Evolutionary conservation across 75 land plant genomes (phyloP), one percentile per base, ranked within the genome.

Genomic region (Pinus tabuliformis): DNA sequence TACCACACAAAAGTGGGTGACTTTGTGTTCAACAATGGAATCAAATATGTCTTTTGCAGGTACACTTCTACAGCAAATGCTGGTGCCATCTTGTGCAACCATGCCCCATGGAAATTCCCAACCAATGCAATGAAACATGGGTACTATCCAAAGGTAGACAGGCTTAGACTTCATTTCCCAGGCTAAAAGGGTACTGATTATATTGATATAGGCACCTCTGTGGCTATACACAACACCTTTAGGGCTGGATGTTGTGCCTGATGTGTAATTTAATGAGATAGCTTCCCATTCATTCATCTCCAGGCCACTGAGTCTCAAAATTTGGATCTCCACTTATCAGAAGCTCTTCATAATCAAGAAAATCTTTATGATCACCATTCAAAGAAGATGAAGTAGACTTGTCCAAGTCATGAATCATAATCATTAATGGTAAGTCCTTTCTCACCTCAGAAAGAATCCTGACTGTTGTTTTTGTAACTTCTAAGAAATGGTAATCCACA

Each of bases 281-380:
- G 30, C 1, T 30, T 30, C 30, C 77, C 80, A 70, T 75, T 95
- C 98, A 81, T 95, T n/a, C n/a, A n/a, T n/a, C 93, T 9, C 42
- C 56, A 14, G 95, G 98, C 79, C 92, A 77, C 20, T 74, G 76
- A 56, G 89, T 66, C 21, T 80, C 72, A 78, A 91, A 92, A 73
- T 81, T 76, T n/a, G 84, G 78, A 33, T 78, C 77, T 16, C 89
- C 93, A 57, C 12, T 78, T 21, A 45, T 62, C 58, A 95, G 22
- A 30, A 95, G 78, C 64, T 39, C 61, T 78, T 93, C 98, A 78
- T 95, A 95, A 24, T 95, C 98, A 70, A 90, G 73, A 54, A 45
- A 45, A 61, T 16, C 57, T n/a, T 75, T 59, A 21, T 66, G 78
- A 12, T 60, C 33, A 77, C 83, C 42, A 9, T 66, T 56, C 56